A percentile compares a stretch with the other conserved stretches of the same genome.
Conservation (phyloP, 1,284 basidiomycete species). For the Rhodofomes roseus region DNA sequence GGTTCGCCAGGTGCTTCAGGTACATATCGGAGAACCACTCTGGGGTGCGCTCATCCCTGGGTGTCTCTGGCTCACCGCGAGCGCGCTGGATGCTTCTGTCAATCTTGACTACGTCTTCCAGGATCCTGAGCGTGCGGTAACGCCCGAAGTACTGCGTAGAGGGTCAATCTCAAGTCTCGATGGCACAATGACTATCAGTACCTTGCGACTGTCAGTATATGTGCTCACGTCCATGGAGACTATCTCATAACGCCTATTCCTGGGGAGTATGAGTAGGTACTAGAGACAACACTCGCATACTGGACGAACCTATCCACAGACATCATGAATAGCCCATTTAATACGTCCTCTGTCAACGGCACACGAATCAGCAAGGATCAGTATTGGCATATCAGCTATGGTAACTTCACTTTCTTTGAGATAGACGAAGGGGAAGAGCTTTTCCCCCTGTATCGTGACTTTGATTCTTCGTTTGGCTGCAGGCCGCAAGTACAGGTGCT, state of each 20-base stretch:
- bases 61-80: conserved; percentile 9
- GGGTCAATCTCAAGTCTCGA: neutral
- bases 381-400: conserved; percentile 4
- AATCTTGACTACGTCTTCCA: conserved; percentile 27
- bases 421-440: conserved; percentile 38
- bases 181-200: neutral
- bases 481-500: conserved; percentile 23
- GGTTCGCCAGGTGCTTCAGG: conserved; percentile 26
- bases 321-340: conserved; percentile 17
- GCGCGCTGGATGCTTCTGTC: conserved; percentile 22
- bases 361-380: neutral
- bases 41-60: conserved; percentile 38
- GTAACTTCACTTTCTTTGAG: conserved; percentile 30
- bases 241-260: conserved; percentile 37
- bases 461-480: conserved; percentile 23
- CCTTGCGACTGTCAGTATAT: conserved; percentile 38
- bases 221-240: conserved; percentile 41
- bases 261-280: conserved; percentile 13
- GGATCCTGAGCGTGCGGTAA: conserved; percentile 18
- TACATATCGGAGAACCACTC: conserved; percentile 44
- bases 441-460: conserved; percentile 38
- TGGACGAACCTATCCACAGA: conserved; percentile 13
- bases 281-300: no score
- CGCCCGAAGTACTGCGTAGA: conserved; percentile 37
- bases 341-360: neutral